Evolutionary conservation across 768 basidiomycete species (phyloP).

Genomic region (Lentinula edodes): DNA sequence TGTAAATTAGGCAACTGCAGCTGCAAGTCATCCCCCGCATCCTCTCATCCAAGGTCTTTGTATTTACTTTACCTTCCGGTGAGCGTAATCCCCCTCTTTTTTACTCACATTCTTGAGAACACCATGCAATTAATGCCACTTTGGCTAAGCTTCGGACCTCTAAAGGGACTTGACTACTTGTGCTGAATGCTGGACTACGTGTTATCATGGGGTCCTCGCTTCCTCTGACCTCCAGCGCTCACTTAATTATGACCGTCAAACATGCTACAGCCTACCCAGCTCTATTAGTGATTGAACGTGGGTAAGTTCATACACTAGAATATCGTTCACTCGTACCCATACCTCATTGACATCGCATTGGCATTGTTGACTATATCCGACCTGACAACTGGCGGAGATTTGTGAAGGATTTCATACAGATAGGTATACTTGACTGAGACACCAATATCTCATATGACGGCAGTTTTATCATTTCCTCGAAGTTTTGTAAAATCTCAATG

Average conservation of each 20-base stretch:
- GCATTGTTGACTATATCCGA: no score
- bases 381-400: no score
- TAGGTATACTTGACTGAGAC: not conserved
- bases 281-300: not conserved
- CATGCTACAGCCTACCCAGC: not conserved
- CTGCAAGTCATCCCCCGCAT: slow-evolving; percentile 19
- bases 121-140: not conserved
- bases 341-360: not conserved
- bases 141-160: not conserved
- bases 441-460: not conserved
- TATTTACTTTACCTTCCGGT: not conserved
- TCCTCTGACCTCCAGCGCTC: not conserved
- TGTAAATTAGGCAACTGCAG: slow-evolving; percentile 9
- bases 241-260: not conserved
- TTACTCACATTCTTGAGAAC: not conserved
- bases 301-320: not conserved
- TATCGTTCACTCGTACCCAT: not conserved
- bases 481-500: not conserved
- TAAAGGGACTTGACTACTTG: not conserved
- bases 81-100: not conserved
- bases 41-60: slow-evolving; percentile 2
- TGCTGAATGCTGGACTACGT: not conserved
- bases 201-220: not conserved
- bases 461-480: not conserved
- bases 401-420: no score